These are phyloP conservation scores for Asclepias syriaca DNA, from an alignment of 257 asterid species.

Conservation along the genomic window DNA sequence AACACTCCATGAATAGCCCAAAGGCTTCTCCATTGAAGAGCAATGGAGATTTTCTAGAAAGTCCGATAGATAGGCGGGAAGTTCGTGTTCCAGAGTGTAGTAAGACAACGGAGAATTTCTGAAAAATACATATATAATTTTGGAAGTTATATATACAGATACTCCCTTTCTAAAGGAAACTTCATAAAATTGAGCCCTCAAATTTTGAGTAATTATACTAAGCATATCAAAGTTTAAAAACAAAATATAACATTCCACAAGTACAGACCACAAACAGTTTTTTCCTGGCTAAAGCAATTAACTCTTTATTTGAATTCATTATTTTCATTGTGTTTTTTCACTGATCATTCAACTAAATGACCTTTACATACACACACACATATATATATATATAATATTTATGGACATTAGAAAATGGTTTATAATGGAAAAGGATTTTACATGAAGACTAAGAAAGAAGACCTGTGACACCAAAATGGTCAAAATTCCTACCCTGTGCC, in stretches of 20 bases:
- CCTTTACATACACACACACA: background rate
- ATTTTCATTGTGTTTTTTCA: background rate
- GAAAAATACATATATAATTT: background rate
- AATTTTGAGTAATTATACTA: no score
- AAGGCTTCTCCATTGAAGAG: background rate
- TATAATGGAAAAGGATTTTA: background rate
- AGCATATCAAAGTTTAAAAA: no score
- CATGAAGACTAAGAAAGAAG: background rate
- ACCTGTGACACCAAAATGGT: background rate
- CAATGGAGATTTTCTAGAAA: background rate
- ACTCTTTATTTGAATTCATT: background rate
- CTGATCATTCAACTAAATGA: background rate
- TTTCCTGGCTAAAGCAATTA: background rate
- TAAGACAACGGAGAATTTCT: background rate
- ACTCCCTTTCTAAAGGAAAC: no score
- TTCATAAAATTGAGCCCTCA: no score
- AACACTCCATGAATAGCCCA: background rate
- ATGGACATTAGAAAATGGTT: constrained; percentile 1
- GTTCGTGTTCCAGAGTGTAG: background rate
- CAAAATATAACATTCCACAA: no score
- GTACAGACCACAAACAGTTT: no score
- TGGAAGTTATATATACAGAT: background rate
- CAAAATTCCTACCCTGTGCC: background rate
- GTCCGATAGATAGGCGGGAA: background rate
- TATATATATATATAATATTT: no score